Evolutionary conservation across 1,284 basidiomycete species (phyloP).

Genomic region (Neonothopanus nambi): DNA sequence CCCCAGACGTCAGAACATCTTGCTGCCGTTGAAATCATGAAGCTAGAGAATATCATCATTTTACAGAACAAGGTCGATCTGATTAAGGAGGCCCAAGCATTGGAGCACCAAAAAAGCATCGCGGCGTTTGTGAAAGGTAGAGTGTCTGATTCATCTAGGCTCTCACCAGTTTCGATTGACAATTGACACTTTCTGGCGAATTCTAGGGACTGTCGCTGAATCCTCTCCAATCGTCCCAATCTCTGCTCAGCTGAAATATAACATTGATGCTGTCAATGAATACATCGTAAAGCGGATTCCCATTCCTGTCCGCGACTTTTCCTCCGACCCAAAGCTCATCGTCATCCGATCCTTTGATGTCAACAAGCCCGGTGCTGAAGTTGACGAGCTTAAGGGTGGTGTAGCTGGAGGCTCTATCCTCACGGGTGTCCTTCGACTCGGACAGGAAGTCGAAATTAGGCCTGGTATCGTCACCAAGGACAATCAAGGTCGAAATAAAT

Average conservation of each 20-base stretch:
- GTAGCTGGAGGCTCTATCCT: conserved; percentile 97
- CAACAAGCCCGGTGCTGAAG: conserved; percentile 97
- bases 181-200: not conserved
- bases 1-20: conserved; percentile 99
- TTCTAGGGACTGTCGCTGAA: conserved; percentile 90
- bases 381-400: conserved; percentile 96
- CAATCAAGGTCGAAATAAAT: conserved; percentile 85
- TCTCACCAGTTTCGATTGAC: too few relatives aligned
- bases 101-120: conserved; percentile 94
- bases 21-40: conserved; percentile 99
- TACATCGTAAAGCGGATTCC: conserved; percentile 98
- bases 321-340: conserved; percentile 89
- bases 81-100: conserved; percentile 88
- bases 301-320: conserved; percentile 92
- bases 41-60: conserved; percentile 97
- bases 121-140: conserved; percentile 89
- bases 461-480: conserved; percentile 98
- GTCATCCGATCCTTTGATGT: conserved; percentile 99
- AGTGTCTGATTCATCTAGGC: conserved; percentile 3
- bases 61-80: conserved; percentile 97
- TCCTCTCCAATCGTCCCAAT: conserved; percentile 98
- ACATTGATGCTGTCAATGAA: conserved; percentile 99
- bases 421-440: conserved; percentile 87
- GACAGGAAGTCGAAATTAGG: conserved; percentile 95
- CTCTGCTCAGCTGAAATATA: conserved; percentile 98